These are phyloP conservation scores for Catharanthus roseus DNA, from an alignment of 257 asterid genomes.

Conservation along the genomic window DNA sequence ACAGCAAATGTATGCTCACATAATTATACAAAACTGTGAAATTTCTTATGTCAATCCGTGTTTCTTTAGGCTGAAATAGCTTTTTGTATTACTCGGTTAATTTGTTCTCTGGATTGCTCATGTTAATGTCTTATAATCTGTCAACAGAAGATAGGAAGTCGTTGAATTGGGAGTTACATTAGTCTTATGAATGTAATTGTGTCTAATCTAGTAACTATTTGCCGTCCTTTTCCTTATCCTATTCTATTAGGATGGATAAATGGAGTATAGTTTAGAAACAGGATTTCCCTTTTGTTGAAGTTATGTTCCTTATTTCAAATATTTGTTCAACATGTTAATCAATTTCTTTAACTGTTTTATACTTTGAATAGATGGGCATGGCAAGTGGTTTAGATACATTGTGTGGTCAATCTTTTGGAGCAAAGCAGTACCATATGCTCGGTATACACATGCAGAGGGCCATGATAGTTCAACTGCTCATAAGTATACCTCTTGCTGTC, in stretches of 20 bases:
- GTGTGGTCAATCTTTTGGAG: conserved; percentile 81
- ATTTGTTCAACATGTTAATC: background rate
- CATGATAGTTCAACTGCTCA: conserved; percentile 48
- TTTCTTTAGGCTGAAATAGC: too few species aligned
- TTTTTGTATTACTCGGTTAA: too few species aligned
- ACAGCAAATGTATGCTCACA: background rate
- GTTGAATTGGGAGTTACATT: background rate
- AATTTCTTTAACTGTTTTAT: background rate
- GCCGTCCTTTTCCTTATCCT: background rate
- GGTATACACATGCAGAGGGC: conserved; percentile 89
- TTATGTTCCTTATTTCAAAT: background rate
- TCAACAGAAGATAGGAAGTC: background rate
- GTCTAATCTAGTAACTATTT: background rate
- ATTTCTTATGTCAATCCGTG: background rate
- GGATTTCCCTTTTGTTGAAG: background rate
- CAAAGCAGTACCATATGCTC: conserved; percentile 71
- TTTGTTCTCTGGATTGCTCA: too few species aligned
- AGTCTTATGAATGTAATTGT: too few species aligned
- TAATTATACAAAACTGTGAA: too few species aligned
- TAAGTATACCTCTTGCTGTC: conserved; percentile 55
- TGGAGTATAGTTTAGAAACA: background rate
- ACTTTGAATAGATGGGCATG: conserved; percentile 59
- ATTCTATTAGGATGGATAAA: background rate
- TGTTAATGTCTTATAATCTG: background rate
- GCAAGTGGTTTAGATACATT: conserved; percentile 82